phyloP scores from a whole-genome alignment of 441 rosid genomes.

The Corymbia calophylla region DNA sequence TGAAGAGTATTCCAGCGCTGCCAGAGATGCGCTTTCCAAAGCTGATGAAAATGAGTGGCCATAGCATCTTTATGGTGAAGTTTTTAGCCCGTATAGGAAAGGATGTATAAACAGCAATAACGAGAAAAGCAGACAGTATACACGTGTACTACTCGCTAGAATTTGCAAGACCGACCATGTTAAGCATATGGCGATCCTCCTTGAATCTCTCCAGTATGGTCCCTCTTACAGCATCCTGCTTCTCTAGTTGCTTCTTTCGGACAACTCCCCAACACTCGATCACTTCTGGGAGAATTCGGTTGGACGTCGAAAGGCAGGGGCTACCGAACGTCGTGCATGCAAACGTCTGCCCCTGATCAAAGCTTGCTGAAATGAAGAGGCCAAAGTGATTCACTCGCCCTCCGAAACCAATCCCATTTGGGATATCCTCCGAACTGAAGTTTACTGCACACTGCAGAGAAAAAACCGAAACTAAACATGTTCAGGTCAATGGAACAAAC shows the following conservation, averaged over 20 bases:
- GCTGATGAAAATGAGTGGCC: neutral
- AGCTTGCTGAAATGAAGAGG: slow-evolving; percentile 62
- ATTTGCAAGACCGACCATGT: slow-evolving; percentile 81
- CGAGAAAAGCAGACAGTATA: neutral
- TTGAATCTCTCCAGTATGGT: slow-evolving; percentile 65
- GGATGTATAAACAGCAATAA: neutral
- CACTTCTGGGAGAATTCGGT: slow-evolving; percentile 49
- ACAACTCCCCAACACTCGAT: slow-evolving; percentile 90
- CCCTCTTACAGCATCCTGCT: slow-evolving; percentile 35
- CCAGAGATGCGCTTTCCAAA: neutral
- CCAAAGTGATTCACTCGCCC: slow-evolving; percentile 79
- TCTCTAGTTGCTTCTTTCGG: slow-evolving; percentile 29
- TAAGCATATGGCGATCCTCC: slow-evolving; percentile 84
- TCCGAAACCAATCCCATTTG: slow-evolving; percentile 88
- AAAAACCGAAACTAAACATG: neutral
- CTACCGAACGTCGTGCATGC: slow-evolving; percentile 68
- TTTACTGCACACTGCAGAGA: slow-evolving; percentile 67
- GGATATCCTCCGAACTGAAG: slow-evolving; percentile 81
- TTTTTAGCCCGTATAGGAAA: neutral
- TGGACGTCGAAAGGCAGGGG: slow-evolving; percentile 59
- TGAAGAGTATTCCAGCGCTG: neutral
- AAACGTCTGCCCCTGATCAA: slow-evolving; percentile 73
- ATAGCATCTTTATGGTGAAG: neutral
- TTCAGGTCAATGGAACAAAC: neutral
- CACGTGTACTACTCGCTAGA: slow-evolving; percentile 34